These are phyloP conservation scores for Oryza glumipatula DNA, from an alignment of 176 grass and related monocot species.

Conservation along the genomic window DNA sequence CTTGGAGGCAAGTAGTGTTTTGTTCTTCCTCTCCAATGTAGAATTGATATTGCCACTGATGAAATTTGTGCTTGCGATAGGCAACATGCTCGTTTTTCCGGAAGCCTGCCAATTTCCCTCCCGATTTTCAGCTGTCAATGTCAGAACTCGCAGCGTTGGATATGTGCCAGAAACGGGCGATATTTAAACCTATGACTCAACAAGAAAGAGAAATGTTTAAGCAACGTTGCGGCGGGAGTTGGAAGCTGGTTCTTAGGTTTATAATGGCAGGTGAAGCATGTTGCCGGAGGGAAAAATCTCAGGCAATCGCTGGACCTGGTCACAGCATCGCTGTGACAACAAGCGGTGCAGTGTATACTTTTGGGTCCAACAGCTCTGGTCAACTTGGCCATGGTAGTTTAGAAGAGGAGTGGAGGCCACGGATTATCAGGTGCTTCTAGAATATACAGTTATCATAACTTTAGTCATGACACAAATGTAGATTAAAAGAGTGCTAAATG, in stretches of 20 bases:
- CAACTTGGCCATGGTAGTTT: conserved; percentile 83
- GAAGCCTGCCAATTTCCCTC: conserved; percentile 87
- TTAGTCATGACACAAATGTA: conserved; percentile 38
- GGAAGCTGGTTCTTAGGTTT: conserved; percentile 95
- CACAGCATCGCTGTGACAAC: conserved; percentile 84
- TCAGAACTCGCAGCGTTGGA: conserved; percentile 87
- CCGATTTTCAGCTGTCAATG: conserved; percentile 76
- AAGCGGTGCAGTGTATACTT: conserved; percentile 66
- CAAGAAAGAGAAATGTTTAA: conserved; percentile 78
- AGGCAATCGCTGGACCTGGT: conserved; percentile 77
- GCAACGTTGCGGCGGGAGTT: conserved; percentile 68
- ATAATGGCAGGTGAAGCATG: conserved; percentile 82
- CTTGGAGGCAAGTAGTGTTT: conserved; percentile 82
- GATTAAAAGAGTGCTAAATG: conserved; percentile 34
- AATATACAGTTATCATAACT: conserved; percentile 48
- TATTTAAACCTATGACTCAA: conserved; percentile 78
- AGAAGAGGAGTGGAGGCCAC: conserved; percentile 90
- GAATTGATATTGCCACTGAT: conserved; percentile 87
- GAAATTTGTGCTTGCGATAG: conserved; percentile 53
- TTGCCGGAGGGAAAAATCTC: conserved; percentile 76
- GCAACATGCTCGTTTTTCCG: conserved; percentile 88
- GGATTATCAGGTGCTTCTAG: conserved; percentile 70
- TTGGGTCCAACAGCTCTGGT: conserved; percentile 85
- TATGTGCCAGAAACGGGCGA: conserved; percentile 85
- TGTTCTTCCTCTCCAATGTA: conserved; percentile 42